Evolutionary conservation across 208 protist genomes (phyloP).

Genomic region (Leptomonas seymouri): DNA sequence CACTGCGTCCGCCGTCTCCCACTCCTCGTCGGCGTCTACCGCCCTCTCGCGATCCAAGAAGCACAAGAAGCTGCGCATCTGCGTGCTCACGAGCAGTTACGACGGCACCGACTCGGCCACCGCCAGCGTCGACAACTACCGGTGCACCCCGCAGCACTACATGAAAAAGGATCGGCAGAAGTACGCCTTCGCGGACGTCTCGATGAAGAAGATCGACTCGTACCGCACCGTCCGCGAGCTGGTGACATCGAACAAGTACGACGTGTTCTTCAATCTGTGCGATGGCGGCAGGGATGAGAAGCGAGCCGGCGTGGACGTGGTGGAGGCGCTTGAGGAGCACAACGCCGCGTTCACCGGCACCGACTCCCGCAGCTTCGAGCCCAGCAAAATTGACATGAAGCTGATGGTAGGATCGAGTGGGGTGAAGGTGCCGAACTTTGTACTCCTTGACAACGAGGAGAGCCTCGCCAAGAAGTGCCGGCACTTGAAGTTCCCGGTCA

Average conservation of each 20-base stretch:
- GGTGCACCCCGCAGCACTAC: constrained; percentile 83
- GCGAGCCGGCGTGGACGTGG: constrained; percentile 82
- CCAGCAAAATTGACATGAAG: constrained; percentile 92
- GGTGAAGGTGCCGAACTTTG: constrained; percentile 84
- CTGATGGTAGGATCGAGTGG: constrained; percentile 77
- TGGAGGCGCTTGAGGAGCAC: constrained; percentile 83
- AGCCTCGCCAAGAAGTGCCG: constrained; percentile 83
- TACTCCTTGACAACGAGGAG: constrained; percentile 67
- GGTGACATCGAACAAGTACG: constrained; percentile 82
- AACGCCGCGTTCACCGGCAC: constrained; percentile 90
- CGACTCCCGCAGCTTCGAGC: constrained; percentile 86
- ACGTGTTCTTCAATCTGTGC: constrained; percentile 92
- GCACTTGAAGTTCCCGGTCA: constrained; percentile 87
- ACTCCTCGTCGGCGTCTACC: background rate
- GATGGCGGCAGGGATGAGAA: constrained; percentile 87
- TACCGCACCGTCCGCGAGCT: constrained; percentile 77
- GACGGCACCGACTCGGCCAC: constrained; percentile 76
- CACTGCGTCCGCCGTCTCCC: background rate
- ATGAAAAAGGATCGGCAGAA: constrained; percentile 69
- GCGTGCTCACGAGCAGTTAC: constrained; percentile 89
- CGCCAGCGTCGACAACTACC: constrained; percentile 76
- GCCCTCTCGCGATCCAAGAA: constrained; percentile 20
- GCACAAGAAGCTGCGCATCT: constrained; percentile 58
- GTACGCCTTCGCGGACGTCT: constrained; percentile 75
- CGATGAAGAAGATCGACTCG: constrained; percentile 73